Evolutionary conservation across 495 filamentous ascomycete genomes (phyloP), one percentile per base, ranked within the genome.

Genomic region (Tuber magnatum): DNA sequence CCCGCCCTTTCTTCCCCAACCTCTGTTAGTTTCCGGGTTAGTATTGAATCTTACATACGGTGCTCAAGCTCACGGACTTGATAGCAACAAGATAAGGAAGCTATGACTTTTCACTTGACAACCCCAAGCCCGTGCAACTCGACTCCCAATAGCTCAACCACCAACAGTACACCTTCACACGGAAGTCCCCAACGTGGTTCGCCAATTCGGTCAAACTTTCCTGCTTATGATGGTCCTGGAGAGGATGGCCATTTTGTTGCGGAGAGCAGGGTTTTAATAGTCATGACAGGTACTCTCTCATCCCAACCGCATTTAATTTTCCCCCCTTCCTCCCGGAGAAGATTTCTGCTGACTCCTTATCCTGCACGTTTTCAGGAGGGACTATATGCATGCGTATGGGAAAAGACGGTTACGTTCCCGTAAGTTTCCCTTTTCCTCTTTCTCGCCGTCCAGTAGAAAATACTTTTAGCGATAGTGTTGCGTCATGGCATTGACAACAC

Each of bases 311-410:
- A 22, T 41, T 16, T 35, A 32, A 18, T 41, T 35, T 14, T 32
- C 8, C 3, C 42, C 22, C 14, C n/a, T 4, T 7, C 14, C 10
- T 40, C n/a, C 48, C 24, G 9, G 43, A 6, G 9, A 40, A 46
- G 40, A 39, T 48, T 69, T 43, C 28, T 42, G 28, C 70, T 75
- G 24, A 77, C 70, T 61, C 39, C 38, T 32, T 32, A 16, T 5
- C 18, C 28, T n/a, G 14, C 41, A 12, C 18, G 10, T 48, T 74
- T n/a, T 32, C 41, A 82, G 81, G 81, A 69, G 95, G 95, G 32
- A 98, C 95, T 1, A 98, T 99, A 74, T 97, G 94, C 84, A 99
- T 99, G 95, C 88, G 89, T 81, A 88, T 87, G 20, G 83, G 85
- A 10, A 80, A 81, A 32, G 81, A 86, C 56, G 86, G 86, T 2